phyloP scores from a whole-genome alignment of 805 yeast species.

The Monosporozyma solicola region DNA sequence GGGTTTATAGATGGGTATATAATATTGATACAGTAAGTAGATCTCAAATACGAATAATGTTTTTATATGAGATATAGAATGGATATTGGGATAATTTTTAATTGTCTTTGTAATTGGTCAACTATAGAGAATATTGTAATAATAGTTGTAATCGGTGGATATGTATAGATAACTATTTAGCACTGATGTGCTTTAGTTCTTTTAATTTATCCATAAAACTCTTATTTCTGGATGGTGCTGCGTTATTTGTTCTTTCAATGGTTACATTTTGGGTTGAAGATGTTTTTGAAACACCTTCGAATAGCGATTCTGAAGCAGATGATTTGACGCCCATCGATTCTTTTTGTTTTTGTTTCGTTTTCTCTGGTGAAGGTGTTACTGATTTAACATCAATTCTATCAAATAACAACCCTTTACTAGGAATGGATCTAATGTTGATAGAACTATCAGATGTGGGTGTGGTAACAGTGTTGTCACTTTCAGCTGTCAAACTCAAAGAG shows the following conservation, averaged over 20 bases:
- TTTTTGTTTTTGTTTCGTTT: background rate
- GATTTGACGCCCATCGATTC: background rate
- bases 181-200: background rate
- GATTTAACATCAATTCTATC: conserved; percentile 1
- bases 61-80: background rate
- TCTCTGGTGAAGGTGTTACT: background rate
- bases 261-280: background rate
- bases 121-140: background rate
- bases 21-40: background rate
- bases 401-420: conserved; percentile 1
- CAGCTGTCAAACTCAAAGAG: conserved; percentile 10
- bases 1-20: background rate
- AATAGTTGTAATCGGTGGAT: background rate
- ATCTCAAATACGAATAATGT: background rate
- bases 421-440: background rate
- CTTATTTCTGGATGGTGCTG: background rate
- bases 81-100: background rate
- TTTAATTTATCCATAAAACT: background rate
- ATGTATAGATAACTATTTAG: background rate
- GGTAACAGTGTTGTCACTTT: background rate
- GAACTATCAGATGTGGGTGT: background rate
- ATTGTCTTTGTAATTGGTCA: background rate
- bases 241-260: background rate
- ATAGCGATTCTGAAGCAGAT: background rate
- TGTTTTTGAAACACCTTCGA: background rate